These are phyloP conservation scores for Moricandia arvensis DNA, from an alignment of 345 rosid species.

Conservation along the genomic window DNA sequence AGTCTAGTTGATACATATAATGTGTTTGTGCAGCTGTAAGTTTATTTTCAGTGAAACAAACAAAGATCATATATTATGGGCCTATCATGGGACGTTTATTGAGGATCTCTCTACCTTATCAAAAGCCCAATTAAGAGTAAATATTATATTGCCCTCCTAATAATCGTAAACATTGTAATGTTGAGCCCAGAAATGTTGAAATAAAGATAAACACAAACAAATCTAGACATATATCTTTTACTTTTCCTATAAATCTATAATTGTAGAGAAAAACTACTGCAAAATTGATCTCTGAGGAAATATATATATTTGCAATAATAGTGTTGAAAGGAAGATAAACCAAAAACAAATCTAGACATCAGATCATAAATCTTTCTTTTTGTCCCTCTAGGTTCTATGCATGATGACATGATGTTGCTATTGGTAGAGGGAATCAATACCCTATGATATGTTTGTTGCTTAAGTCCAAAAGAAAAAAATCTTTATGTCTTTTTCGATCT, in stretches of 20 bases:
- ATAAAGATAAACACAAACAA: background rate
- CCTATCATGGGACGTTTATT: background rate
- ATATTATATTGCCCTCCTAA: background rate
- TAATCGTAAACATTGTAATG: background rate
- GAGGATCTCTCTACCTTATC: background rate
- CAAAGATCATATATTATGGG: slow-evolving; percentile 13
- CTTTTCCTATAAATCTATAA: background rate
- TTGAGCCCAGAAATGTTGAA: background rate
- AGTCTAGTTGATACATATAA: slow-evolving; percentile 13
- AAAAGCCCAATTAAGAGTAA: background rate
- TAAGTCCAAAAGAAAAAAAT: slow-evolving; percentile 13
- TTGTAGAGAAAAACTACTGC: background rate
- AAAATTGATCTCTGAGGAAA: background rate
- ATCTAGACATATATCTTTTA: background rate
- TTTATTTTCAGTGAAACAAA: too few relatives aligned
- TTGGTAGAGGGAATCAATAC: slow-evolving; percentile 34
- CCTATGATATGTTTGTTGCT: background rate
- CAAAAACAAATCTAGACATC: slow-evolving; percentile 35
- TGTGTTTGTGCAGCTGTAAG: too few relatives aligned
- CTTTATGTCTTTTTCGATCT: background rate
- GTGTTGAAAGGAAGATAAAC: slow-evolving; percentile 17
- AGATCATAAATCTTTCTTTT: slow-evolving; percentile 31
- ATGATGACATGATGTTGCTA: slow-evolving; percentile 32
- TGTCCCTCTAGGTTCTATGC: slow-evolving; percentile 38
- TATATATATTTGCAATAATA: slow-evolving; percentile 6